Percentiles rank a stretch among this genome's conserved stretches.
Evolutionary conservation across 1,284 basidiomycete genomes (phyloP).

Genomic region (Leccinum solheimii): DNA sequence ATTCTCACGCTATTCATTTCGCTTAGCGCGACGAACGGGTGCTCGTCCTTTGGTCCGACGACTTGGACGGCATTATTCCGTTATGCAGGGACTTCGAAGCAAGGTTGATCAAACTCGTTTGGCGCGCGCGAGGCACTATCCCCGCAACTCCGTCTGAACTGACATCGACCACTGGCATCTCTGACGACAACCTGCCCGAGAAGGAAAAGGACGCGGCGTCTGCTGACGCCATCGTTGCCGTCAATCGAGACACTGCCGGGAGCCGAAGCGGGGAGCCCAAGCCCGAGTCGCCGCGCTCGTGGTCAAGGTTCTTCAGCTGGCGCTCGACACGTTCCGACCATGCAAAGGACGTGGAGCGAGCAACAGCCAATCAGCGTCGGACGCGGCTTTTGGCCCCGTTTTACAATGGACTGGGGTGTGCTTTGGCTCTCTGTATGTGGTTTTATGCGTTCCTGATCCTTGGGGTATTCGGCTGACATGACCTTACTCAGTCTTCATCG

Average conservation of each 20-base stretch:
- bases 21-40: constrained; percentile 69
- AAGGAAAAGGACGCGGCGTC: constrained; percentile 36
- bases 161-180: constrained; percentile 51
- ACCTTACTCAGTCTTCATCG: constrained; percentile 54
- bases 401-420: constrained; percentile 74
- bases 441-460: background rate
- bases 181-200: constrained; percentile 54
- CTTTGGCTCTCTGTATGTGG: constrained; percentile 59
- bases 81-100: constrained; percentile 69
- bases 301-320: constrained; percentile 38
- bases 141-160: constrained; percentile 40
- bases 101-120: constrained; percentile 79
- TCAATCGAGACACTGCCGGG: constrained; percentile 34
- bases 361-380: constrained; percentile 39
- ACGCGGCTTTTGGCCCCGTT: constrained; percentile 73
- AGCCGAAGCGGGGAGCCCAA: constrained; percentile 14
- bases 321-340: constrained; percentile 26
- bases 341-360: constrained; percentile 51
- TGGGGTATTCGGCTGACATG: constrained; percentile 11
- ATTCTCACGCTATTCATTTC: constrained; percentile 29
- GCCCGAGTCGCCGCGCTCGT: constrained; percentile 8
- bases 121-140: constrained; percentile 52
- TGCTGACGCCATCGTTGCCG: constrained; percentile 24
- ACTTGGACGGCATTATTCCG: constrained; percentile 68
- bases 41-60: constrained; percentile 77